Conservation (phyloP, 352 stramenopile genomes). For the Phytophthora sp. region DNA sequence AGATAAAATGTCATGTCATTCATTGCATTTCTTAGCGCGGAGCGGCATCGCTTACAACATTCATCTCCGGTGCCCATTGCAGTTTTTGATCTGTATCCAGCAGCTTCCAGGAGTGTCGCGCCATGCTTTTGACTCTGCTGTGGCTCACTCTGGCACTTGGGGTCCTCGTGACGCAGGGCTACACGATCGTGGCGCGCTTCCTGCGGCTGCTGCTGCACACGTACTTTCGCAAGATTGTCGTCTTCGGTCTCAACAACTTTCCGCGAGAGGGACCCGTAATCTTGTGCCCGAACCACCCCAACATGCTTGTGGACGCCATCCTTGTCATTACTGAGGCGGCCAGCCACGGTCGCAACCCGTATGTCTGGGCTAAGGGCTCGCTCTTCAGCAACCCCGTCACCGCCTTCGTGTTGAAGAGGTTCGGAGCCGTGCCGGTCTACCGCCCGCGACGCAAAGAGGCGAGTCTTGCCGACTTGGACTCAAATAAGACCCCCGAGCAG, state of each 20-base stretch:
- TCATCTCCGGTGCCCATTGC: conserved; percentile 4
- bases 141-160: conserved; percentile 55
- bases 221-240: conserved; percentile 83
- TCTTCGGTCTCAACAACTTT: conserved; percentile 83
- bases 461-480: conserved; percentile 67
- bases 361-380: conserved; percentile 80
- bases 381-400: conserved; percentile 67
- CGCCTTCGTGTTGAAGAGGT: conserved; percentile 45
- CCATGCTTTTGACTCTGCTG: conserved; percentile 46
- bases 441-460: conserved; percentile 52
- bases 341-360: conserved; percentile 60
- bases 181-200: conserved; percentile 71
- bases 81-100: neutral
- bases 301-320: conserved; percentile 83
- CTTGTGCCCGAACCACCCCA: conserved; percentile 81
- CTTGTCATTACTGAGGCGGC: conserved; percentile 78
- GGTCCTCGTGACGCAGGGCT: conserved; percentile 60
- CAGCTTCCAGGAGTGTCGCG: neutral
- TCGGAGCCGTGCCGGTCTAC: conserved; percentile 77
- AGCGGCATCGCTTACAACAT: no score
- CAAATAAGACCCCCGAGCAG: conserved; percentile 64
- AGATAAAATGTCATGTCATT: conserved; percentile 15
- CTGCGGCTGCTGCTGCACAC: conserved; percentile 68
- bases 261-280: conserved; percentile 81
- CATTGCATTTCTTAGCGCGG: conserved; percentile 28